Evolutionary conservation across 1,284 basidiomycete species (phyloP).

Genomic region (Puccinia sorghi): DNA sequence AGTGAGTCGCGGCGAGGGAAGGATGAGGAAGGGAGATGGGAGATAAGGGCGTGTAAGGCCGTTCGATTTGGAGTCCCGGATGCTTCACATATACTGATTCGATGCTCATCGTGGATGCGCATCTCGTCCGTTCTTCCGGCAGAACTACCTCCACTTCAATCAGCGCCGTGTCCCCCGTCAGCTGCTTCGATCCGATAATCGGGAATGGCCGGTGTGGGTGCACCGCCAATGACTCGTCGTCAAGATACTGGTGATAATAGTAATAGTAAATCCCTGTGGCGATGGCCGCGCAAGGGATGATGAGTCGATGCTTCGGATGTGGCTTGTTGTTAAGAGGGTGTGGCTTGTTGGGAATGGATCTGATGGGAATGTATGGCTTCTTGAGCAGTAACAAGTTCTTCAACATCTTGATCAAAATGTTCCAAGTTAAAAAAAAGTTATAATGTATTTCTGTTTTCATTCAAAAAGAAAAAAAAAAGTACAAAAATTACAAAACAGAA

Average conservation of each 20-base stretch:
- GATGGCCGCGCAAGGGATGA: too few species aligned
- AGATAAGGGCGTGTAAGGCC: constrained; percentile 42
- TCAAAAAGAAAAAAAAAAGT: too few species aligned
- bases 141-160: background rate
- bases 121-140: too few species aligned
- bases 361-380: too few species aligned
- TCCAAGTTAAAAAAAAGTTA: too few species aligned
- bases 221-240: background rate
- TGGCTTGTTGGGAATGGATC: too few species aligned
- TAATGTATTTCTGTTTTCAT: too few species aligned
- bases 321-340: too few species aligned
- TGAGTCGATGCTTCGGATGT: too few species aligned
- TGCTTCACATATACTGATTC: constrained; percentile 41
- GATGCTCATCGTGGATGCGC: constrained; percentile 26
- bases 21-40: background rate
- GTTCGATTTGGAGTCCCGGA: constrained; percentile 45
- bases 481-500: constrained; percentile 1
- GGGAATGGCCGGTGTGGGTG: background rate
- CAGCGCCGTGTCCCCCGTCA: background rate
- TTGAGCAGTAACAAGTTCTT: too few species aligned
- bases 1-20: background rate
- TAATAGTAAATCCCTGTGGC: background rate
- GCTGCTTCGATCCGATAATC: background rate
- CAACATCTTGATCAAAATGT: too few species aligned
- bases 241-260: background rate